Evolutionary conservation across 2,329 filamentous ascomycete genomes (phyloP), one percentile per base, ranked within the genome.

Genomic region (Phialophora tarda): DNA sequence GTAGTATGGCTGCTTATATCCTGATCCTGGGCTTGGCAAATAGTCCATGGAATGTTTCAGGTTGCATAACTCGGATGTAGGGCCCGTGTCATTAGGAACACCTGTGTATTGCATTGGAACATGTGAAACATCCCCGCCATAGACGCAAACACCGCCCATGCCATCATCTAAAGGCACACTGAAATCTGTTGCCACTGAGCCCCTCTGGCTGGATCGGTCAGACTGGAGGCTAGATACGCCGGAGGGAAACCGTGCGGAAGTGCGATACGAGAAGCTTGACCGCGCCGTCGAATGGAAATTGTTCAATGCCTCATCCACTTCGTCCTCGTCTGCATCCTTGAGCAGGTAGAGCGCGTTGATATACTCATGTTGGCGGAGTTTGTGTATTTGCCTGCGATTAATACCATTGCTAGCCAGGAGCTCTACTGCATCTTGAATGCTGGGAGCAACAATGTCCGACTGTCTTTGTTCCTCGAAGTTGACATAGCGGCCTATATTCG

Each of bases 261-360:
- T 34, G 12, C 32, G 28, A 21, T 53, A 30, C 34, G 23, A 48
- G 6, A 59, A 44, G 14, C 38, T 48, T 23, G 41, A n/a, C 11
- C 57, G 41, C 6, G 28, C 30, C 4, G 41, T 44, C 44, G 41
- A 28, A 21, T 41, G 11, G 17, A 41, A 32, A 6, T 44, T 17
- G 17, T 44, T 24, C 3, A 30, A 32, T 4, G 30, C 26, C 0
- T 23, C 2, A 24, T 34, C 47, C 11, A 60, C 17, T 7, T 60
- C 58, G n/a, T 26, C 44, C 21, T 24, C 47, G 17, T 50, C 47
- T 38, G 58, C 32, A 24, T 53, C 58, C 10, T n/a, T n/a, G 10
- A 53, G 58, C 11, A 50, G 30, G 8, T 60, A 5, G n/a, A 60
- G 26, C 24, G 58, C 58, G 41, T 53, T 53, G 24, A 28, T 26